Conservation (phyloP, 352 stramenopile genomes). For the Pythium brassicae region DNA sequence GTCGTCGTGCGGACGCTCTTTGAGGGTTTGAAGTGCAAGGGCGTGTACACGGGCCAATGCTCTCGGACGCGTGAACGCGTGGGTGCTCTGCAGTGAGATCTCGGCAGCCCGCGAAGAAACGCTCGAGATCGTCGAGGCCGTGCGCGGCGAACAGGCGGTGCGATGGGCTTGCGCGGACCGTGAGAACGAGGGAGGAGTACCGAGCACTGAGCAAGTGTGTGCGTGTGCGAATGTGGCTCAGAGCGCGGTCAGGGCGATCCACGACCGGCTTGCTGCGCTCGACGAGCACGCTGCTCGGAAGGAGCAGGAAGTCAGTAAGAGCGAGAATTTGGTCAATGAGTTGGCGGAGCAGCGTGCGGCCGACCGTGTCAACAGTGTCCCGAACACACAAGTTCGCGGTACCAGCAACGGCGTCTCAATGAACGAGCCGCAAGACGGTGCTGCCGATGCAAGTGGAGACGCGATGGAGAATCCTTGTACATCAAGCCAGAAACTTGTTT, state of each 20-base stretch:
- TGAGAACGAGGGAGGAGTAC: background rate
- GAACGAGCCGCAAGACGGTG: too few species aligned
- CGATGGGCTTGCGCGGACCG: too few species aligned
- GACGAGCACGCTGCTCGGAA: background rate
- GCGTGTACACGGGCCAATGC: too few species aligned
- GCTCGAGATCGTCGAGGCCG: slow-evolving; percentile 1
- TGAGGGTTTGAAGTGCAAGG: too few species aligned
- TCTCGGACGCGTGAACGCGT: background rate
- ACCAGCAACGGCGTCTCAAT: too few species aligned
- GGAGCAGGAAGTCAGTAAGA: background rate
- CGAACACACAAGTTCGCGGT: too few species aligned
- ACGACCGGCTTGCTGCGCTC: background rate
- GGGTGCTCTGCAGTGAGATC: slow-evolving; percentile 5
- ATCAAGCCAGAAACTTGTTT: slow-evolving; percentile 3
- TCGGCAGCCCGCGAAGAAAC: slow-evolving; percentile 6
- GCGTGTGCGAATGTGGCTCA: background rate
- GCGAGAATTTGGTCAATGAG: background rate
- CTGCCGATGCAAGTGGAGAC: background rate
- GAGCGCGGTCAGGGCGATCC: background rate
- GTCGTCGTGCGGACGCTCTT: background rate
- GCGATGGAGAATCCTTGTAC: background rate
- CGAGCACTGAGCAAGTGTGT: background rate
- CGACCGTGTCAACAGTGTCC: too few species aligned
- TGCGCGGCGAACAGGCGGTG: slow-evolving; percentile 3
- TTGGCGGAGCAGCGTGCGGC: too few species aligned